Evolutionary conservation across 1,284 basidiomycete species (phyloP).

Genomic region (Trichosporon faecale): DNA sequence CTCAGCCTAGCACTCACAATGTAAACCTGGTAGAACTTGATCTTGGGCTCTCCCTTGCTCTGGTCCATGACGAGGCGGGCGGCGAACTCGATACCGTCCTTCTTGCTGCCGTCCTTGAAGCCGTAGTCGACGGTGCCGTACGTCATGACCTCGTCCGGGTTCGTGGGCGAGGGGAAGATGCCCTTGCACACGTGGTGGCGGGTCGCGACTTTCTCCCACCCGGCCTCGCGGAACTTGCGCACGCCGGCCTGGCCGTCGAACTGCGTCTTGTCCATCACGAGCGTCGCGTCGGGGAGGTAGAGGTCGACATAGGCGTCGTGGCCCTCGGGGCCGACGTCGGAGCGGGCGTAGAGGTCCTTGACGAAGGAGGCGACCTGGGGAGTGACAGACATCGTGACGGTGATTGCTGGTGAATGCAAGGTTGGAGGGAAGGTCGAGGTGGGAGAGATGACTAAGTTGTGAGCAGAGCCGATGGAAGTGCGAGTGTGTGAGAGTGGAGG

Average conservation of each 20-base stretch:
- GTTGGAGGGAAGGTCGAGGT: slow-evolving; percentile 4
- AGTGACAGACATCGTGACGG: slow-evolving; percentile 23
- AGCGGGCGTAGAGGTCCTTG: slow-evolving; percentile 29
- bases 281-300: slow-evolving; percentile 25
- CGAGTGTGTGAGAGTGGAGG: not conserved
- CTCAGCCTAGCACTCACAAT: slow-evolving; percentile 29
- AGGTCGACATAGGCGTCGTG: slow-evolving; percentile 33
- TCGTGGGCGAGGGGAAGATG: slow-evolving; percentile 21
- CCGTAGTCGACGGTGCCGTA: slow-evolving; percentile 34
- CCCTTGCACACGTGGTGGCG: slow-evolving; percentile 30
- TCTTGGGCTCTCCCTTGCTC: slow-evolving; percentile 23
- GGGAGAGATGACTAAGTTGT: not conserved
- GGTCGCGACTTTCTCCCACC: slow-evolving; percentile 32
- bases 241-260: slow-evolving; percentile 28
- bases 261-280: slow-evolving; percentile 33
- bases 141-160: slow-evolving; percentile 27
- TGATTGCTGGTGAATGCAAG: not conserved
- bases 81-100: slow-evolving; percentile 30
- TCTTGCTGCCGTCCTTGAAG: slow-evolving; percentile 30
- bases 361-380: slow-evolving; percentile 28
- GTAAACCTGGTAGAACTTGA: slow-evolving; percentile 38
- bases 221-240: slow-evolving; percentile 26
- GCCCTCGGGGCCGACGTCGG: slow-evolving; percentile 27
- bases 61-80: slow-evolving; percentile 25
- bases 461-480: not conserved